Base-by-base conservation (phyloP, 805 yeast genomes). In the Schizosaccharomyces octosporus region DNA sequence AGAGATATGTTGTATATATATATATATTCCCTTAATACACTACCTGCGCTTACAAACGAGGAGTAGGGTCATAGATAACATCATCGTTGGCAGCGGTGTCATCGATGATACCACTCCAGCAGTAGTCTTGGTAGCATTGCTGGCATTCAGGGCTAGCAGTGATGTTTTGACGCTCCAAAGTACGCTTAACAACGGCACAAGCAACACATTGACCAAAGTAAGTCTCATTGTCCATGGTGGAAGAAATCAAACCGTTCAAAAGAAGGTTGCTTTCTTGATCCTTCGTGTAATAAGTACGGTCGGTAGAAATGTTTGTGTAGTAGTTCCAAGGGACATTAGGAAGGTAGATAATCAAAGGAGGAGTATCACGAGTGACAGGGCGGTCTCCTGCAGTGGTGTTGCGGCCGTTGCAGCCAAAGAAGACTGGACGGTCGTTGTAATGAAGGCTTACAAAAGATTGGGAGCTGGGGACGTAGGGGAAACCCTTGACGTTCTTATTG, bases 121-220 rank as follows among this genome's bases (percentile, higher is more conserved):
- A 87, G 71, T 86, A 86, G 7, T 73, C 74, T 43, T 74, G 71
- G 70, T 87, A 85, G 70, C 95, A 87, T 62, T 73, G 64, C 65
- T 79, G 72, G 74, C 95, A 87, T 67, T 84, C 87, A 1, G 76
- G 81, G 19, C 80, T 72, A 19, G 62, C 68, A 17, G 75, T 71
- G 66, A 83, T 81, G 41, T 81, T 81, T 42, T 75, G 71, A 69
- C 88, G 77, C 72, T 86, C 93, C 68, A 83, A 82, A 55, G 83
- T 79, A 70, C 95, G 80, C 73, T 86, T 82, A 63, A 86, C 76
- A 59, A 87, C 78, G 13, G 94, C 95, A 75, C 95, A 87, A 2
- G 85, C 85, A 60, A 87, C 77, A 74, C 95, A 87, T 5, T 81
- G 78, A 55, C 79, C 73, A 82, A 85, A 87, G 55, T 84, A 81